Conservation (phyloP, 306 rosid species). For the Malus domestica region DNA sequence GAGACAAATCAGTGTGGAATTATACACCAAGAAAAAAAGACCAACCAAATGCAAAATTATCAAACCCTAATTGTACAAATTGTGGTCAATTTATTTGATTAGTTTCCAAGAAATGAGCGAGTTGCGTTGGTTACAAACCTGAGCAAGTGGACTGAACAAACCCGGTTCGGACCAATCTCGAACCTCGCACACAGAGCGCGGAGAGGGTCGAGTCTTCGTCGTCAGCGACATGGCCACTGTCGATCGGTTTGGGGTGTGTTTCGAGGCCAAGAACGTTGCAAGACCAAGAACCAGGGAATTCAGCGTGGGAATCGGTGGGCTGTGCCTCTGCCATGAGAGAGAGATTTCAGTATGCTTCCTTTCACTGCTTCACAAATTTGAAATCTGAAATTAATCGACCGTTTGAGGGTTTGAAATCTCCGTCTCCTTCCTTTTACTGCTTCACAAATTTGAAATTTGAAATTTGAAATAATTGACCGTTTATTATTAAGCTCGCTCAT, state of each 20-base stretch:
- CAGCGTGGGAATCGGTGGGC: neutral
- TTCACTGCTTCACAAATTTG: neutral
- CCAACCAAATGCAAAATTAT: neutral
- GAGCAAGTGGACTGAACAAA: neutral
- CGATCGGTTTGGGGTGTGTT: neutral
- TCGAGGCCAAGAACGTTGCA: neutral
- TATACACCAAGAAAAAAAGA: neutral
- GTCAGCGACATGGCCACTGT: neutral
- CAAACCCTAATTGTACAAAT: neutral
- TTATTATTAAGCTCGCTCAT: too few relatives aligned
- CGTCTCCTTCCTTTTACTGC: too few relatives aligned
- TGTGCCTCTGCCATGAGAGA: neutral
- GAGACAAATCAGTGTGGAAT: neutral
- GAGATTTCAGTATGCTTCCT: neutral
- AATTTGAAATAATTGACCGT: neutral
- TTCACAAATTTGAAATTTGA: too few relatives aligned
- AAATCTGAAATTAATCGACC: too few relatives aligned
- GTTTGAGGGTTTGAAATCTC: too few relatives aligned
- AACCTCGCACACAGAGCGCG: conserved; percentile 18
- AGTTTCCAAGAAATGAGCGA: neutral
- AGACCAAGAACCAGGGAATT: neutral
- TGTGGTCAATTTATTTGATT: neutral
- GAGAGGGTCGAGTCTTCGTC: conserved; percentile 4
- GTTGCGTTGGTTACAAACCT: neutral
- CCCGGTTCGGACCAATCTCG: conserved; percentile 19